phyloP scores from a whole-genome alignment of 1,139 yeast genomes.

The Debaryomycetaceae sp. region DNA sequence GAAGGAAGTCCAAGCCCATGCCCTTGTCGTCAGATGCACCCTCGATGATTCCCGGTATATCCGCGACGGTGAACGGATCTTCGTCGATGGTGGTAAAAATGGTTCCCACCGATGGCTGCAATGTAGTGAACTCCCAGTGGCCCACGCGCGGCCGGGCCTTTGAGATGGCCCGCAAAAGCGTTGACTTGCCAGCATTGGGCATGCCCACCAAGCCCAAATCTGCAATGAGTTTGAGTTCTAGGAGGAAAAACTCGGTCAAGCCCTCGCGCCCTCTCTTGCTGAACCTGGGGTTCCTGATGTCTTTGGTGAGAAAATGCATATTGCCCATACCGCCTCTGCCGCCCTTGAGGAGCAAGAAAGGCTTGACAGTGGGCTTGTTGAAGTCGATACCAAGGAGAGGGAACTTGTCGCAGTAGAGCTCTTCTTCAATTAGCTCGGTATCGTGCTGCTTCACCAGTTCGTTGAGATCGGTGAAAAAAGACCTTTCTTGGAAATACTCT shows the following conservation, averaged over 20 bases:
- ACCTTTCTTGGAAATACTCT: constrained; percentile 60
- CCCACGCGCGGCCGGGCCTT: constrained; percentile 90
- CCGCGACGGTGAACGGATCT: constrained; percentile 88
- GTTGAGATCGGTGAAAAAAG: constrained; percentile 62
- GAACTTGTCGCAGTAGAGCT: constrained; percentile 60
- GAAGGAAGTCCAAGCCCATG: constrained; percentile 86
- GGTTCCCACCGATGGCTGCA: constrained; percentile 90
- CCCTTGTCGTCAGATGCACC: constrained; percentile 87
- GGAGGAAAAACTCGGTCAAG: constrained; percentile 60
- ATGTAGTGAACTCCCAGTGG: constrained; percentile 95
- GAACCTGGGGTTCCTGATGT: constrained; percentile 85
- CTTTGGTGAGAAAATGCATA: constrained; percentile 84
- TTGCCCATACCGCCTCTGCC: constrained; percentile 96
- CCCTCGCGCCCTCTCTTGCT: constrained; percentile 77
- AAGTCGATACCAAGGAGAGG: constrained; percentile 82
- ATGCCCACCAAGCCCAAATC: constrained; percentile 92
- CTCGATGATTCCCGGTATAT: constrained; percentile 90
- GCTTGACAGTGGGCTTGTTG: constrained; percentile 57
- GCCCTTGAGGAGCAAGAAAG: constrained; percentile 71
- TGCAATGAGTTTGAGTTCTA: constrained; percentile 84
- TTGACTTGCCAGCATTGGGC: constrained; percentile 96
- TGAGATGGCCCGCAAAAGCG: constrained; percentile 82
- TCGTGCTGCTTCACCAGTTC: constrained; percentile 66
- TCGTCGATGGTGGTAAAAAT: constrained; percentile 64
- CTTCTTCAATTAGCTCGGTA: constrained; percentile 54